Evolutionary conservation across 768 basidiomycete genomes (phyloP), one percentile per base, ranked within the genome.

Genomic region (Boletus bicolor): DNA sequence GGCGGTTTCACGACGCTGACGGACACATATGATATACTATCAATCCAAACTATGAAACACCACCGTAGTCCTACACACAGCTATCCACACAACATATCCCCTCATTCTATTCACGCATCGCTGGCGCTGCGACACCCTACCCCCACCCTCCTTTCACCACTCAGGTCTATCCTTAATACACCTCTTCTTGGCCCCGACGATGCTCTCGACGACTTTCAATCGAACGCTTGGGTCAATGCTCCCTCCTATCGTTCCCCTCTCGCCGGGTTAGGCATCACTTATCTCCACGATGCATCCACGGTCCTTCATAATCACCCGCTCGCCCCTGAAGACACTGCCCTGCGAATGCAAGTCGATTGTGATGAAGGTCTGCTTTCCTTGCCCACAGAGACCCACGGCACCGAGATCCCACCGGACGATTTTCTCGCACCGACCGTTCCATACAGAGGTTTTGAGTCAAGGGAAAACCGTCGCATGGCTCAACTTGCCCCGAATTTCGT

Each of bases 61-160:
- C 55, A 54, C 21, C 64, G 67, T 41, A 61, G 56, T 32, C 56
- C 65, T 14, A 69, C 67, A 37, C 57, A 55, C 43, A 65, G 51
- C 55, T 62, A 64, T 57, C 58, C 57, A 56, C 65, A 55, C 11
- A 30, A 39, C 36, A 39, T 4, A 7, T 7, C 36, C 19, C 41
- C 44, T 44, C 47, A 19, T 41, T 51, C 60, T 44, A 44, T 44
- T 17, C 58, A 59, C 56, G 64, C 70, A 64, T 45, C 72, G 70
- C 70, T 63, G 70, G 70, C 70, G 68, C 45, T 62, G 72, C 72
- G 61, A 56, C 57, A 58, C 28, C 4, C 49, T 56, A 65, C 55
- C 8, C 61, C 66, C 41, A 70, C 70, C 9, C 66, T 73, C 68
- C 57, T 73, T 70, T 64, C 64, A 1, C 59, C 69, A 14, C 58